These are phyloP conservation scores for Fusarium pilosicola DNA, from an alignment of 2,329 filamentous ascomycete genomes.

Conservation along the genomic window DNA sequence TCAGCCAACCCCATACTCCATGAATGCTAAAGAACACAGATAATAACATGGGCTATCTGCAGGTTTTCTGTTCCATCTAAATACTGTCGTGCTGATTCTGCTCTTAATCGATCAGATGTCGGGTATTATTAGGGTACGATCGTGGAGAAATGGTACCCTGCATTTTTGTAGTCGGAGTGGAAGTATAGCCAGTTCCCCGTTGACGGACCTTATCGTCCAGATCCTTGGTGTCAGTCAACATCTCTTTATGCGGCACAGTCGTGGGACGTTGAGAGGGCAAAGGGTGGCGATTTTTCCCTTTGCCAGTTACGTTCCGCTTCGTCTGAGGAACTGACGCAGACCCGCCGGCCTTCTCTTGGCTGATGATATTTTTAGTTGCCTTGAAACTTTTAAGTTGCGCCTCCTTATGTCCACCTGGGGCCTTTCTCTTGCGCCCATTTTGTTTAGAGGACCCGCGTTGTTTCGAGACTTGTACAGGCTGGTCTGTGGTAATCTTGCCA, in stretches of 20 bases:
- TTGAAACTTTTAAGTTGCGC: conserved; percentile 52
- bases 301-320: conserved; percentile 4
- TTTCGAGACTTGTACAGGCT: conserved; percentile 41
- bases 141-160: conserved; percentile 56
- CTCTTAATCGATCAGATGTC: conserved; percentile 48
- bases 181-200: conserved; percentile 13
- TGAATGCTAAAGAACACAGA: conserved; percentile 28
- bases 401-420: conserved; percentile 52
- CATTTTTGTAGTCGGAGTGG: conserved; percentile 35
- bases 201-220: neutral
- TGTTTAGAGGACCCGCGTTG: conserved; percentile 47
- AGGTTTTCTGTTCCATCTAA: neutral
- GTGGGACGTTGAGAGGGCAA: conserved; percentile 43
- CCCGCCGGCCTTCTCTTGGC: conserved; percentile 35
- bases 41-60: conserved; percentile 15
- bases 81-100: neutral
- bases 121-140: conserved; percentile 54
- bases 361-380: conserved; percentile 34
- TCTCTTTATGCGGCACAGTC: neutral
- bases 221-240: neutral
- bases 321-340: neutral
- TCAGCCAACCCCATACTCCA: conserved; percentile 28
- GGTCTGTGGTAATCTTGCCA: conserved; percentile 29
- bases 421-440: conserved; percentile 48
- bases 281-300: conserved; percentile 1